Conservation (phyloP, 805 yeast species). For the Candida oleophila region DNA sequence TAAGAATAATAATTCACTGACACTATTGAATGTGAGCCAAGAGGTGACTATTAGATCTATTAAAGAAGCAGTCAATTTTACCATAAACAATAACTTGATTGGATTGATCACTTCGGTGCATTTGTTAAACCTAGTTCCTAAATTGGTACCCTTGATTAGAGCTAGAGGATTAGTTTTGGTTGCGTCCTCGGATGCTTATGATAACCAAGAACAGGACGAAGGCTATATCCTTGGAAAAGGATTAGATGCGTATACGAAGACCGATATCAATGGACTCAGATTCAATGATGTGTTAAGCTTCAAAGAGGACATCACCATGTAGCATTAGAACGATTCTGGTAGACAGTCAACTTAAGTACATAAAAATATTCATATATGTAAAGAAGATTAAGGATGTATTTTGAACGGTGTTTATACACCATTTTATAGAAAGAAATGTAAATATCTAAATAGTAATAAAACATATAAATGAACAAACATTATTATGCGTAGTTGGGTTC, state of each 20-base stretch:
- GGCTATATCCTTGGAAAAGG: constrained; percentile 22
- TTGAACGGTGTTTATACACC: not conserved
- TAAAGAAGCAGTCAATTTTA: constrained; percentile 79
- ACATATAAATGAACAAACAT: not conserved
- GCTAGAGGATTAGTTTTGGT: constrained; percentile 81
- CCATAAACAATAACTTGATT: constrained; percentile 76
- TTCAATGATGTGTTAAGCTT: constrained; percentile 64
- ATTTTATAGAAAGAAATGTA: not conserved
- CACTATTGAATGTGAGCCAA: constrained; percentile 29
- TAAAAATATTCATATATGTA: not conserved
- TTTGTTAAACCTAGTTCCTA: constrained; percentile 70
- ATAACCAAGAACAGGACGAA: constrained; percentile 21
- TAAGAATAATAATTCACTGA: constrained; percentile 9
- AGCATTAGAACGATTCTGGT: too few species aligned
- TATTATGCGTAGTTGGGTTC: too few species aligned
- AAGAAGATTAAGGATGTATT: not conserved
- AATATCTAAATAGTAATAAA: too few species aligned
- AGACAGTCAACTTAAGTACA: too few species aligned
- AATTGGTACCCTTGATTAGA: constrained; percentile 69
- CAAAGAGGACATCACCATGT: constrained; percentile 49
- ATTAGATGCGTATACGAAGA: constrained; percentile 35
- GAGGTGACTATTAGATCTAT: constrained; percentile 58
- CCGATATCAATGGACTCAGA: constrained; percentile 66
- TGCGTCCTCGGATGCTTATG: constrained; percentile 50
- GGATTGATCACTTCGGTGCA: constrained; percentile 80